Percentiles rank a stretch among this genome's conserved stretches.
phyloP scores from a whole-genome alignment of 768 basidiomycete species.

The Serendipita sp. region DNA sequence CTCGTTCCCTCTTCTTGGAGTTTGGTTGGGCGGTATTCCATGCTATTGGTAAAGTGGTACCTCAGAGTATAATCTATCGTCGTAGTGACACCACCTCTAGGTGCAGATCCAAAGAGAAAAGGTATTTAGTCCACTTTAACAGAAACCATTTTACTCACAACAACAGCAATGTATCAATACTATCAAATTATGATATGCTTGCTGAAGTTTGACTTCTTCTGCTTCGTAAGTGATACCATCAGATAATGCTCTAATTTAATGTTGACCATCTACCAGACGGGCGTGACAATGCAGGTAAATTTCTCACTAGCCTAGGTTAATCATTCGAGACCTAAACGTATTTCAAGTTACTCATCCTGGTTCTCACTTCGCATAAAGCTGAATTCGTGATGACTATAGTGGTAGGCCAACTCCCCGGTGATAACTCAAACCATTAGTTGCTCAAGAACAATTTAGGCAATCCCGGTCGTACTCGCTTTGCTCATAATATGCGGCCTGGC shows the following conservation, averaged over 20 bases:
- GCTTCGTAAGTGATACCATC: conserved; percentile 26
- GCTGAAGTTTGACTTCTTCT: conserved; percentile 82
- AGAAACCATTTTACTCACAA: background rate
- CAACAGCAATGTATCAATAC: conserved; percentile 67
- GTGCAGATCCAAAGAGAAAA: conserved; percentile 68
- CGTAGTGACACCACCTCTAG: conserved; percentile 1
- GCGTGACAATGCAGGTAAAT: conserved; percentile 72
- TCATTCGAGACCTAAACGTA: too few species aligned
- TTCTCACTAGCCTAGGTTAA: background rate
- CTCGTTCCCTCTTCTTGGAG: conserved; percentile 56
- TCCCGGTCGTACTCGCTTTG: conserved; percentile 57
- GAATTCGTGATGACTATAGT: conserved; percentile 73
- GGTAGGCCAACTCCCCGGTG: background rate
- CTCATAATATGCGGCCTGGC: conserved; percentile 50
- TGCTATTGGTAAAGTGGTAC: conserved; percentile 36
- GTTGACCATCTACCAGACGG: conserved; percentile 20
- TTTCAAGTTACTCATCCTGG: conserved; percentile 62
- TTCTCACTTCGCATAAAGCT: conserved; percentile 41
- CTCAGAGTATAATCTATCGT: background rate
- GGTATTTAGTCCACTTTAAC: conserved; percentile 24
- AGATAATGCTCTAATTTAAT: background rate
- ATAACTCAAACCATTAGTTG: background rate
- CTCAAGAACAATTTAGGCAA: conserved; percentile 26
- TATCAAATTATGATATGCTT: conserved; percentile 80
- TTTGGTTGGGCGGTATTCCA: conserved; percentile 91